Evolutionary conservation across 768 basidiomycete genomes (phyloP).

Genomic region (Tephrocybe rancida): DNA sequence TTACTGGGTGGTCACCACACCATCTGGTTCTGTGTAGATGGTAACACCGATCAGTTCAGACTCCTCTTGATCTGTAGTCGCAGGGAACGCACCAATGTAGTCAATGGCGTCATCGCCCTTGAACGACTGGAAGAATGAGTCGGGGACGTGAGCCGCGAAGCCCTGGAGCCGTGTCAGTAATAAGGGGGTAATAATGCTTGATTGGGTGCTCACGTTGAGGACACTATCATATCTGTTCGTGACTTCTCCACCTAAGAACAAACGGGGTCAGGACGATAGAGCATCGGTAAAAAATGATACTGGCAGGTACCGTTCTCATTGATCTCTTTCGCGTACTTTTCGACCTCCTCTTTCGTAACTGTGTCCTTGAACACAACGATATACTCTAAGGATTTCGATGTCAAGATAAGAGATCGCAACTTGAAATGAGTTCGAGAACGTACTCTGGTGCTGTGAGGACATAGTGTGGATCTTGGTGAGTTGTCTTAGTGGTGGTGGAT

Average conservation of each 20-base stretch:
- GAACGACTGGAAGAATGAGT: slow-evolving; percentile 31
- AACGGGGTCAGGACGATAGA: background rate
- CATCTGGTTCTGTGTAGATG: slow-evolving; percentile 43
- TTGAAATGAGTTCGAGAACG: background rate
- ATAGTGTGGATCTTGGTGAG: slow-evolving; percentile 5
- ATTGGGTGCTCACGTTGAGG: slow-evolving; percentile 34
- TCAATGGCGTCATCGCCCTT: slow-evolving; percentile 35
- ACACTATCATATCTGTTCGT: slow-evolving; percentile 37
- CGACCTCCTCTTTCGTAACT: slow-evolving; percentile 41
- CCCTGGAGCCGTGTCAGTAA: slow-evolving; percentile 19
- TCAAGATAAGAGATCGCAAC: background rate
- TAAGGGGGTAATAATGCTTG: background rate
- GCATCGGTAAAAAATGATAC: background rate
- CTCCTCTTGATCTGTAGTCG: no score
- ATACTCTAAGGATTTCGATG: slow-evolving; percentile 35
- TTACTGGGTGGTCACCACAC: slow-evolving; percentile 30
- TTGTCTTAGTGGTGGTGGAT: slow-evolving; percentile 6
- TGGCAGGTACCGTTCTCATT: slow-evolving; percentile 33
- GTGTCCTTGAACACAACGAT: slow-evolving; percentile 58
- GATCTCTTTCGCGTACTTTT: slow-evolving; percentile 41
- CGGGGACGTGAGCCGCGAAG: slow-evolving; percentile 30
- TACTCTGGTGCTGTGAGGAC: slow-evolving; percentile 2
- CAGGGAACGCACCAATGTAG: slow-evolving; percentile 52
- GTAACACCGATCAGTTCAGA: no score
- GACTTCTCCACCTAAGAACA: slow-evolving; percentile 44